phyloP scores from a whole-genome alignment of 2,329 filamentous ascomycete species.

The Fusarium tricinctum region DNA sequence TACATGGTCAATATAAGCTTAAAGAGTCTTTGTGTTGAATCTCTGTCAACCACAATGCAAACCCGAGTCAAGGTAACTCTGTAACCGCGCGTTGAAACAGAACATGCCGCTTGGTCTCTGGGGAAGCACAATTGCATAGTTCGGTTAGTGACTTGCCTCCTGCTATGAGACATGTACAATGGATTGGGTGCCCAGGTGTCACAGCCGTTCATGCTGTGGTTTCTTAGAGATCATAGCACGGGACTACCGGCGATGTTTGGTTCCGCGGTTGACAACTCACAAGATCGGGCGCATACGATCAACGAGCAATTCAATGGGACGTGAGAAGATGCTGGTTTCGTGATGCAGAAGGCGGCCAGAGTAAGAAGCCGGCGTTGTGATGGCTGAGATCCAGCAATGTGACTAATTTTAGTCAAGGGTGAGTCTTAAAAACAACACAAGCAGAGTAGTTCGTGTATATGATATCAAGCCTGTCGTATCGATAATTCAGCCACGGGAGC shows the following conservation, averaged over 20 bases:
- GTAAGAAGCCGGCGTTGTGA: slow-evolving; percentile 38
- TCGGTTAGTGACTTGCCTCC: slow-evolving; percentile 41
- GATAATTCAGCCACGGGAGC: slow-evolving; percentile 25
- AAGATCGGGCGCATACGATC: slow-evolving; percentile 8
- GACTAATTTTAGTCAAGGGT: slow-evolving; percentile 44
- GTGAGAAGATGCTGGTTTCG: slow-evolving; percentile 7
- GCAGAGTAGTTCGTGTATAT: slow-evolving; percentile 23
- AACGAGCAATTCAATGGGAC: slow-evolving; percentile 6
- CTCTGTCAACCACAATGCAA: slow-evolving; percentile 27
- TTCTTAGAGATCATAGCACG: slow-evolving; percentile 31
- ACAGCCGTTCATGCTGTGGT: slow-evolving; percentile 37
- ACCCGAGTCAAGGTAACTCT: slow-evolving; percentile 25
- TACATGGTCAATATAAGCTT: slow-evolving; percentile 49
- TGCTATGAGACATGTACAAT: slow-evolving; percentile 32
- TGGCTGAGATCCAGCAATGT: slow-evolving; percentile 19
- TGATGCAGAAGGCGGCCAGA: slow-evolving; percentile 12
- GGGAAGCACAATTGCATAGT: slow-evolving; percentile 28
- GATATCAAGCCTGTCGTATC: slow-evolving; percentile 19
- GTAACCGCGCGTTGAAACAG: slow-evolving; percentile 4
- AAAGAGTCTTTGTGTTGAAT: slow-evolving; percentile 35
- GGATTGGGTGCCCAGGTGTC: slow-evolving; percentile 39
- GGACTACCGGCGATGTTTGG: slow-evolving; percentile 13
- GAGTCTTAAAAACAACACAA: slow-evolving; percentile 32
- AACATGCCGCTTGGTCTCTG: slow-evolving; percentile 15
- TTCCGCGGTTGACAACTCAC: slow-evolving; percentile 14